Conservation (phyloP, 2,329 filamentous ascomycete species). For the Botrytis aclada region DNA sequence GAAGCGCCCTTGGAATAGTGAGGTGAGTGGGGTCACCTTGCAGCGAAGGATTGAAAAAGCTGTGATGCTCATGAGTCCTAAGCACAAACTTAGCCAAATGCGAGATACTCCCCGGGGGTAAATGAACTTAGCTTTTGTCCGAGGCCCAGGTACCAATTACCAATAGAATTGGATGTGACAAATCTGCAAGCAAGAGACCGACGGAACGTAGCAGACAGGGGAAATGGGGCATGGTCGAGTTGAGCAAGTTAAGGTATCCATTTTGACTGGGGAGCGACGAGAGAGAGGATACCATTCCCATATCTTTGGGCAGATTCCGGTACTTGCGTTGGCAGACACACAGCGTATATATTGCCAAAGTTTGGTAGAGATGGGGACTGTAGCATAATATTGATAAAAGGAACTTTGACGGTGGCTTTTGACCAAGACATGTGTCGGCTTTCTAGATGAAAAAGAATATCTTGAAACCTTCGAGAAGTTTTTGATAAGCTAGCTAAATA, state of each 20-base stretch:
- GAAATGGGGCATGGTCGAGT: background rate
- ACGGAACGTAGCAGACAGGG: background rate
- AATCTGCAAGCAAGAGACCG: background rate
- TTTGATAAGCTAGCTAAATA: background rate
- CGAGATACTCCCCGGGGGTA: conserved; percentile 4
- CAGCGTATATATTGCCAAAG: background rate
- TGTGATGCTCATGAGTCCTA: conserved; percentile 17
- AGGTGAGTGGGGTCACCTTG: conserved; percentile 12
- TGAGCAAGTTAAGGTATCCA: background rate
- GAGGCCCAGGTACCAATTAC: conserved; percentile 1
- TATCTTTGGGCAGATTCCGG: background rate
- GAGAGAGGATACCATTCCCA: background rate
- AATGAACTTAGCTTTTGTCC: conserved; percentile 9
- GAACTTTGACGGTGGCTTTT: background rate
- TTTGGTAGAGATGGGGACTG: background rate
- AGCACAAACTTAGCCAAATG: conserved; percentile 19
- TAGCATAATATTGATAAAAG: background rate
- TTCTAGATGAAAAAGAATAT: background rate
- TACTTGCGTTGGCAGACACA: background rate
- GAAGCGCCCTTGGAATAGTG: conserved; percentile 12
- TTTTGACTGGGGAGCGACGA: background rate
- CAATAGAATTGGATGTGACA: conserved; percentile 8
- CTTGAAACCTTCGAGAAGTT: conserved; percentile 11
- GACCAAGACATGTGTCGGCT: background rate
- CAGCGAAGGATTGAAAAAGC: conserved; percentile 16